These are phyloP conservation scores for Rutstroemia sp. DNA, from an alignment of 2,329 filamentous ascomycete genomes.

Conservation along the genomic window DNA sequence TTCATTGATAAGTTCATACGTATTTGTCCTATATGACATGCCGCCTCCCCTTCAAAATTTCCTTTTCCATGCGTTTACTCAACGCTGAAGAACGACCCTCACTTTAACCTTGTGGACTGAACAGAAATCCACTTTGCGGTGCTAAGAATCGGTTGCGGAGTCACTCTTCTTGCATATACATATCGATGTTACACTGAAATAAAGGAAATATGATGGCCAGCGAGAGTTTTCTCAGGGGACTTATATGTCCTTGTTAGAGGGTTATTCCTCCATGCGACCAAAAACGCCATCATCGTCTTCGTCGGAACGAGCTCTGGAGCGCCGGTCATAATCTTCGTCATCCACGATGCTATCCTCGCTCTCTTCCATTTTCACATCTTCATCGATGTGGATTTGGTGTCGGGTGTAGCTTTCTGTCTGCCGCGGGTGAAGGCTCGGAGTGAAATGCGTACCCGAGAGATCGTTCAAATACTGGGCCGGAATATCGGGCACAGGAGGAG, in stretches of 20 bases:
- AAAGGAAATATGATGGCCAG: slow-evolving; percentile 7
- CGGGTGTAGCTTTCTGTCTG: slow-evolving; percentile 55
- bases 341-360: slow-evolving; percentile 55
- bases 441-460: slow-evolving; percentile 53
- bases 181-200: slow-evolving; percentile 22
- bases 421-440: slow-evolving; percentile 49
- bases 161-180: slow-evolving; percentile 26
- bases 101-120: slow-evolving; percentile 63
- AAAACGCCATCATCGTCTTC: slow-evolving; percentile 96
- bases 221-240: not conserved
- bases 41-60: not conserved
- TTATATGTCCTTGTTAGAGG: not conserved
- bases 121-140: slow-evolving; percentile 56
- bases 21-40: not conserved
- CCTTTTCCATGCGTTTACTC: not conserved
- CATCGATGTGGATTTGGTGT: slow-evolving; percentile 45
- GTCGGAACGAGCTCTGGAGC: slow-evolving; percentile 60
- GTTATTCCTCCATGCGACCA: slow-evolving; percentile 86
- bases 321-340: slow-evolving; percentile 56
- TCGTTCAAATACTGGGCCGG: slow-evolving; percentile 67
- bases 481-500: slow-evolving; percentile 81
- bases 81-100: slow-evolving; percentile 40
- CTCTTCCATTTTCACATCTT: slow-evolving; percentile 62
- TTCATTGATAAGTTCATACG: not conserved
- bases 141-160: slow-evolving; percentile 59